Base-by-base conservation (phyloP, 371 early-diverging fungal species). In the Choanephora cucurbitarum region DNA sequence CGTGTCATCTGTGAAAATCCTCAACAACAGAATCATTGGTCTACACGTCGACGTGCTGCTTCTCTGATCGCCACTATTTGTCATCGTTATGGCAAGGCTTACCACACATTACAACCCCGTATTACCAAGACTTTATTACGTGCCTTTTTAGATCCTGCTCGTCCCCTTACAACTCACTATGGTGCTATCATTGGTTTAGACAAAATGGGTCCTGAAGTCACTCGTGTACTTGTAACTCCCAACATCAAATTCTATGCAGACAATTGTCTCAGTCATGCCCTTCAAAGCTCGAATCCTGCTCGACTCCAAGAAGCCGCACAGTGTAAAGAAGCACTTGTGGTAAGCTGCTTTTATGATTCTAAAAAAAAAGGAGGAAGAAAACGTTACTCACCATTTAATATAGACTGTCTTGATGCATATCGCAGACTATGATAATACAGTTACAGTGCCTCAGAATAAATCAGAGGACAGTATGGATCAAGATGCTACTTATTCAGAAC, bases 111-210 rank as follows among this genome's bases (percentile, higher is more conserved):
- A 21, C 92, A 94, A 60, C 88, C 93, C 0, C 89, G 97, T 34
- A 83, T 95, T 39, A 87, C 92, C 6, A 88, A 91, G 57, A 96
- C 97, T 3, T 77, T 97, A 42, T 69, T 96, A 37, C 80, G 90
- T 2, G 93, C 95, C 0, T 90, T 96, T 45, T 64, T 96, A 43
- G 99, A 97, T 60, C 92, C 93, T 14, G 67, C 72, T 8, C 92
- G 92, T 52, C 85, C 92, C 1, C 64, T 90, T 15, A 80, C 89
- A 7, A 91, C 95, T 5, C 87, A 90, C 47, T 97, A 93, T 66
- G 99, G 99, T 17, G 93, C 95, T 0, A 85, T 97, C 14, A 72
- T 86, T 8, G 97, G 94, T 0, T 65, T 97, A 23, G 73, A 85
- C 19, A 73, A 78, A 9, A 80, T 97, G 18, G 95, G 96, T 0